phyloP scores from a whole-genome alignment of 257 asterid genomes.

The Solanum tarapatanum region DNA sequence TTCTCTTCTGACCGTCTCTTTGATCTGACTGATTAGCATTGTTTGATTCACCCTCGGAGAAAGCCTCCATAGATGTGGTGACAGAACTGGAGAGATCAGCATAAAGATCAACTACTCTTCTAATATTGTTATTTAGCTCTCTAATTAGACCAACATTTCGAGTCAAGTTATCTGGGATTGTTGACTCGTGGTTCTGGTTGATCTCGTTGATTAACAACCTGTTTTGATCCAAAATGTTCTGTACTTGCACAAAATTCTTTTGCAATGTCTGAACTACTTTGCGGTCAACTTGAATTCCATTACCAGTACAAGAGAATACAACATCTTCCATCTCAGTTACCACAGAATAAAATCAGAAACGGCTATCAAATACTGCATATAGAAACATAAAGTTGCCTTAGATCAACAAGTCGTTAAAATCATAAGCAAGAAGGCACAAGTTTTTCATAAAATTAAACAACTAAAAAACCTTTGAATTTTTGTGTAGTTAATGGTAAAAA shows the following conservation, averaged over 20 bases:
- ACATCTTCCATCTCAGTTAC: slow-evolving; percentile 22
- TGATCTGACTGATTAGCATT: slow-evolving; percentile 22
- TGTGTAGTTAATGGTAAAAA: not conserved
- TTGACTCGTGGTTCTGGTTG: slow-evolving; percentile 33
- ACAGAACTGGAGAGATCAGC: slow-evolving; percentile 29
- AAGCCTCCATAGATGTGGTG: slow-evolving; percentile 17
- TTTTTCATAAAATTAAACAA: not conserved
- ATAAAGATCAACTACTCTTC: slow-evolving; percentile 29
- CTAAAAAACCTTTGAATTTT: not conserved
- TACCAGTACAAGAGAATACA: slow-evolving; percentile 12
- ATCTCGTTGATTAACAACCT: slow-evolving; percentile 33
- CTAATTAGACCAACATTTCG: slow-evolving; percentile 32
- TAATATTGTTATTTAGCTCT: slow-evolving; percentile 35
- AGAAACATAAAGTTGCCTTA: not conserved
- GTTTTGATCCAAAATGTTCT: slow-evolving; percentile 31
- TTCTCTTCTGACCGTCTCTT: slow-evolving; percentile 25
- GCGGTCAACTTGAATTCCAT: slow-evolving; percentile 18
- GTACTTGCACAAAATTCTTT: slow-evolving; percentile 29
- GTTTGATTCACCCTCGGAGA: slow-evolving; percentile 26
- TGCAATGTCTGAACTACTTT: slow-evolving; percentile 25
- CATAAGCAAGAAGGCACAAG: not conserved
- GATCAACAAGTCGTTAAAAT: not conserved
- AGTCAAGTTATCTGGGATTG: slow-evolving; percentile 28
- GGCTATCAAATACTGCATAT: not conserved
- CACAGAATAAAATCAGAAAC: not conserved